phyloP scores from a whole-genome alignment of 2,329 filamentous ascomycete species.

The Neofusicoccum cordaticola region DNA sequence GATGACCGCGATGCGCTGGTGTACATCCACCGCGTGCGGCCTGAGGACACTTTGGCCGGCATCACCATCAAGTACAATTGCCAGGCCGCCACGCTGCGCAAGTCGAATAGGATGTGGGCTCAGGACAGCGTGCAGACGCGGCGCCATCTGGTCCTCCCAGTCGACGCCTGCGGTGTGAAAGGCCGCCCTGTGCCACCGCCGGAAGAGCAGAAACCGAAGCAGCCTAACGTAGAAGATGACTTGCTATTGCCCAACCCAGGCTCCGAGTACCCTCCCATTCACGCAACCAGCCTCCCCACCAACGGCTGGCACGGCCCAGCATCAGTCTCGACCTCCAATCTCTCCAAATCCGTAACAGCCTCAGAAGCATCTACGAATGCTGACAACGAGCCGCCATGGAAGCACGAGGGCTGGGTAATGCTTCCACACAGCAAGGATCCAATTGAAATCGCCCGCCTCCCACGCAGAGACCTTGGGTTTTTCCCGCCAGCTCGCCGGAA shows the following conservation, averaged over 20 bases:
- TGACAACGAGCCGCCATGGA: slow-evolving; percentile 69
- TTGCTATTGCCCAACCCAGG: slow-evolving; percentile 25
- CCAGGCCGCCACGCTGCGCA: slow-evolving; percentile 75
- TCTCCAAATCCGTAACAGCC: slow-evolving; percentile 33
- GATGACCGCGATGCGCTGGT: slow-evolving; percentile 75
- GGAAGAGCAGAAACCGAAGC: slow-evolving; percentile 22
- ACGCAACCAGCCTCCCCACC: slow-evolving; percentile 19
- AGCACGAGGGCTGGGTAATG: slow-evolving; percentile 84
- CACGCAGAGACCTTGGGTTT: slow-evolving; percentile 78
- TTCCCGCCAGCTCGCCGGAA: slow-evolving; percentile 90
- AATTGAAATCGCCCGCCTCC: slow-evolving; percentile 82
- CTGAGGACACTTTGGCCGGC: slow-evolving; percentile 83
- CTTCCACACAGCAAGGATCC: slow-evolving; percentile 69
- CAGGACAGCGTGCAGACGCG: slow-evolving; percentile 86
- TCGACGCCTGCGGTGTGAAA: slow-evolving; percentile 83
- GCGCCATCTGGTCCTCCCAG: slow-evolving; percentile 77
- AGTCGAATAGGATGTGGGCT: slow-evolving; percentile 91
- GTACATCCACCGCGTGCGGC: slow-evolving; percentile 83
- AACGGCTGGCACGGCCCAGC: slow-evolving; percentile 39
- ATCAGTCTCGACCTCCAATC: slow-evolving; percentile 26
- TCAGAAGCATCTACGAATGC: slow-evolving; percentile 28
- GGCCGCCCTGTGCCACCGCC: slow-evolving; percentile 56
- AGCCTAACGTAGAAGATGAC: slow-evolving; percentile 37
- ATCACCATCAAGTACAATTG: slow-evolving; percentile 89
- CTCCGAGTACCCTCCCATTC: slow-evolving; percentile 13